Evolutionary conservation across 1,139 yeast species (phyloP).

Genomic region (Candida dubliniensis): DNA sequence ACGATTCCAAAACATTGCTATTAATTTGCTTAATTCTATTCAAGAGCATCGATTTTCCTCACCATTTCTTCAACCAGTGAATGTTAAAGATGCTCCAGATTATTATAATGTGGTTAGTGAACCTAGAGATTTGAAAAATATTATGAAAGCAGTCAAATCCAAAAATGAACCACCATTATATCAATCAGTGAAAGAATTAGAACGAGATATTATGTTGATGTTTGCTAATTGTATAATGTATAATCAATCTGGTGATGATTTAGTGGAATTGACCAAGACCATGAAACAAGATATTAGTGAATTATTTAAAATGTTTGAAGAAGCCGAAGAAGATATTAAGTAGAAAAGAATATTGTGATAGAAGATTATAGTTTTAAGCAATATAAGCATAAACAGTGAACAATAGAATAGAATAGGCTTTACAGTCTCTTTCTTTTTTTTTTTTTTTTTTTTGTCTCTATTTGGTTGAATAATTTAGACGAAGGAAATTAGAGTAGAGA

Average conservation of each 20-base stretch:
- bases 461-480: too few species aligned
- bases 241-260: constrained; percentile 64
- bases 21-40: constrained; percentile 61
- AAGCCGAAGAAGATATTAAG: constrained; percentile 29
- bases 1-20: constrained; percentile 54
- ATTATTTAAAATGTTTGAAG: constrained; percentile 52
- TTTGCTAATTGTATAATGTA: constrained; percentile 85
- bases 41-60: constrained; percentile 75
- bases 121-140: constrained; percentile 69
- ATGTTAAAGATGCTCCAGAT: constrained; percentile 65
- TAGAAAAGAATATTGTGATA: constrained; percentile 6
- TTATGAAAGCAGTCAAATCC: constrained; percentile 54
- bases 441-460: too few species aligned
- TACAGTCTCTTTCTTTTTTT: too few species aligned
- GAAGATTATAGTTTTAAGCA: too few species aligned
- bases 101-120: constrained; percentile 60
- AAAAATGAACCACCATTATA: constrained; percentile 42
- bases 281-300: constrained; percentile 62
- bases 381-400: too few species aligned
- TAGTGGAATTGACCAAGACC: constrained; percentile 61
- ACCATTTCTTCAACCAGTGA: constrained; percentile 70
- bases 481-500: too few species aligned
- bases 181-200: constrained; percentile 60
- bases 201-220: constrained; percentile 71
- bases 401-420: too few species aligned